phyloP scores from a whole-genome alignment of 306 rosid genomes.

The Neltuma alba region DNA sequence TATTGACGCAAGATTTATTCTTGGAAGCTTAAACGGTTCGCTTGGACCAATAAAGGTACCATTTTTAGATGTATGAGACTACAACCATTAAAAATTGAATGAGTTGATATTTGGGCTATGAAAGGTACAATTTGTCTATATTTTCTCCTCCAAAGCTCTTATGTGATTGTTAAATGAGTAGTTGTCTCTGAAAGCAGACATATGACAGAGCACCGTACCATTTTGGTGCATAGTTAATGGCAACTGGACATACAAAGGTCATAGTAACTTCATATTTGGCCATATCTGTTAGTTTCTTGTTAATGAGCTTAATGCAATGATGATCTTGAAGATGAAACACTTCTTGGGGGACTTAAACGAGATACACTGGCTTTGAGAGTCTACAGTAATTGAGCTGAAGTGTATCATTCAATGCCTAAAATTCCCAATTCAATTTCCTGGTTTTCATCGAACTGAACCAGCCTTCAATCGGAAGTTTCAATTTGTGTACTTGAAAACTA shows the following conservation, averaged over 20 bases:
- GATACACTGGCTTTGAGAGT: not conserved
- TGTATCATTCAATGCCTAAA: not conserved
- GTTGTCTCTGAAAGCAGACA: too few relatives aligned
- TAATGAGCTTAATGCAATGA: not conserved
- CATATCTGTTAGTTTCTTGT: too few relatives aligned
- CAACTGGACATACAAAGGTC: too few relatives aligned
- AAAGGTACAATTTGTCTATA: not conserved
- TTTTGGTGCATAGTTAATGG: too few relatives aligned
- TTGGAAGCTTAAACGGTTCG: slow-evolving; percentile 60
- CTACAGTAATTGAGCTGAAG: not conserved
- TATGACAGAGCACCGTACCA: too few relatives aligned
- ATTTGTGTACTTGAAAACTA: not conserved
- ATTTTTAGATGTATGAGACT: not conserved
- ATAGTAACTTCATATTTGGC: too few relatives aligned
- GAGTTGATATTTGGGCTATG: not conserved
- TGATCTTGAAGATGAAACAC: not conserved
- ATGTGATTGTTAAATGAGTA: too few relatives aligned
- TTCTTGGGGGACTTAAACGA: not conserved
- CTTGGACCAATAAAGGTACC: slow-evolving; percentile 90
- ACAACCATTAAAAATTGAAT: not conserved
- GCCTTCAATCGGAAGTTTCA: too few relatives aligned
- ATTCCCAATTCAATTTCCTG: too few relatives aligned
- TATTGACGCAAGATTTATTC: slow-evolving; percentile 30
- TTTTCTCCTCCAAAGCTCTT: not conserved
- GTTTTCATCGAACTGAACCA: too few relatives aligned